phyloP scores from a whole-genome alignment of 768 basidiomycete species.

The Pleurotus eryngii region DNA sequence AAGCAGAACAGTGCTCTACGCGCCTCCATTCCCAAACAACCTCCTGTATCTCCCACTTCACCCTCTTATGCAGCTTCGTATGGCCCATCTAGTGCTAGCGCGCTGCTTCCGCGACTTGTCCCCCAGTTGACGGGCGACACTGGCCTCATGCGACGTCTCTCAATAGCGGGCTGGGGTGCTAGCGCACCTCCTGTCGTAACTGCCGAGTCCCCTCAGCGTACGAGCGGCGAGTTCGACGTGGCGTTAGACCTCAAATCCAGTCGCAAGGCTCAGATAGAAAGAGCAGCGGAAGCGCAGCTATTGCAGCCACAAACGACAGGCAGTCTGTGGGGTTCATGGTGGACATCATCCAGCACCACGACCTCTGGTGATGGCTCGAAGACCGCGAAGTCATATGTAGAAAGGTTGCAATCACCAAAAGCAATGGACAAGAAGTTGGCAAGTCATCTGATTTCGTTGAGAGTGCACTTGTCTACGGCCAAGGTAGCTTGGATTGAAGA shows the following conservation, averaged over 20 bases:
- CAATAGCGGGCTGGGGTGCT: slow-evolving; percentile 59
- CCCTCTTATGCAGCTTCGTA: slow-evolving; percentile 48
- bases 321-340: slow-evolving; percentile 74
- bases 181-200: slow-evolving; percentile 32
- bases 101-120: slow-evolving; percentile 60
- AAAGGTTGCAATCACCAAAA: slow-evolving; percentile 54
- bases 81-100: slow-evolving; percentile 55
- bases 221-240: slow-evolving; percentile 35
- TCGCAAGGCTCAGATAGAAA: slow-evolving; percentile 26
- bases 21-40: slow-evolving; percentile 25
- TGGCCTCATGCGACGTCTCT: slow-evolving; percentile 66
- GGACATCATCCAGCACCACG: slow-evolving; percentile 63
- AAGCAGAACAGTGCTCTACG: slow-evolving; percentile 49
- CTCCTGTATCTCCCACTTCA: slow-evolving; percentile 18
- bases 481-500: slow-evolving; percentile 74
- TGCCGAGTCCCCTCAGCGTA: slow-evolving; percentile 25
- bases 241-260: slow-evolving; percentile 18
- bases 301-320: slow-evolving; percentile 71
- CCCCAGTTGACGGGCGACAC: slow-evolving; percentile 76
- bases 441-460: slow-evolving; percentile 77
- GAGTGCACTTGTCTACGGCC: slow-evolving; percentile 84
- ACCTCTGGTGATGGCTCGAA: slow-evolving; percentile 37
- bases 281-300: slow-evolving; percentile 26
- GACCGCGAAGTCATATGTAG: slow-evolving; percentile 61
- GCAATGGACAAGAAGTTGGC: slow-evolving; percentile 56